Conservation (phyloP, 495 filamentous ascomycete genomes). For the Tetracladium marchalianum region DNA sequence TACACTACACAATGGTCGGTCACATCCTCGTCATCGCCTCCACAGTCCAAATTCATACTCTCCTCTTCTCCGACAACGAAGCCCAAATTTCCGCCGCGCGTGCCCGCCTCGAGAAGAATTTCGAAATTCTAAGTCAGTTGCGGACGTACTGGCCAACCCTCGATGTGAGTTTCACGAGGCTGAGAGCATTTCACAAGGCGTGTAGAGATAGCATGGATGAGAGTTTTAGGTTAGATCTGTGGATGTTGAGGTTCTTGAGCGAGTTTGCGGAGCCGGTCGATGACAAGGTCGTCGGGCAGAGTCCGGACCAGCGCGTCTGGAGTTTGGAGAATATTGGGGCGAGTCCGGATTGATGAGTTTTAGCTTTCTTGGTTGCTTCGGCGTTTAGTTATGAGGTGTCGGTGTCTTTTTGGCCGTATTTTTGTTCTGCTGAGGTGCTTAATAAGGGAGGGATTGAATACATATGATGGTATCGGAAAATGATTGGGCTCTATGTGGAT, state of each 20-base stretch:
- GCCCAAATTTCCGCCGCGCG: conserved; percentile 15
- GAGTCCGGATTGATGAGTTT: conserved; percentile 1
- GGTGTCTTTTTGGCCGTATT: too few species aligned
- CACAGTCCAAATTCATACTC: conserved; percentile 30
- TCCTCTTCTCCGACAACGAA: conserved; percentile 24
- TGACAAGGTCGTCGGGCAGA: conserved; percentile 9
- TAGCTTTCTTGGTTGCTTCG: too few species aligned
- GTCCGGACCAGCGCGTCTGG: conserved; percentile 1
- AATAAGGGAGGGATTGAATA: too few species aligned
- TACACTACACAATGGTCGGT: conserved; percentile 28
- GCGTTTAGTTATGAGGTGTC: too few species aligned
- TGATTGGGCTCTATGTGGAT: too few species aligned
- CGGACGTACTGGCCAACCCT: conserved; percentile 27
- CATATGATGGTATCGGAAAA: too few species aligned
- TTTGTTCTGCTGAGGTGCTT: too few species aligned
- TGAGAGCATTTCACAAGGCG: conserved; percentile 28
- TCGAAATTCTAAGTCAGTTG: conserved; percentile 24
- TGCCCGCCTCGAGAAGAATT: conserved; percentile 27
- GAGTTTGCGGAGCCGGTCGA: conserved; percentile 22
- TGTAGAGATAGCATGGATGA: conserved; percentile 23
- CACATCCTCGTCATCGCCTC: conserved; percentile 32
- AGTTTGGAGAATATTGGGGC: conserved; percentile 10
- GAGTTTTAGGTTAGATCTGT: conserved; percentile 27
- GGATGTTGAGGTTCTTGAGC: conserved; percentile 31
- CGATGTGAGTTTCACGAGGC: conserved; percentile 22